Base-by-base conservation (phyloP, 805 yeast genomes). In the Hanseniaspora lindneri region DNA sequence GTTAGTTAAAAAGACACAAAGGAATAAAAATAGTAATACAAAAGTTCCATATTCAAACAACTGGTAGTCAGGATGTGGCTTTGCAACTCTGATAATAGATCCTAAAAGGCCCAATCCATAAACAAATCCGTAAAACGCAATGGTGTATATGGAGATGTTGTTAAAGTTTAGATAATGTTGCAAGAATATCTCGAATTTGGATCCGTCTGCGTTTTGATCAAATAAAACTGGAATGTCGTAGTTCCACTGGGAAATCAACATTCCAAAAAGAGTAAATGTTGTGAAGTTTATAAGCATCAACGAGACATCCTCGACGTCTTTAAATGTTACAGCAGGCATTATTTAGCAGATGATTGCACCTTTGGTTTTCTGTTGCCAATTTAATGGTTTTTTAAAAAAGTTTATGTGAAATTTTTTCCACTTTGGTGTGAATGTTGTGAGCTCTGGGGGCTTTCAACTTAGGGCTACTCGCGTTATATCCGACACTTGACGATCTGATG, bases 41-140 rank as follows among this genome's bases (percentile, higher is more conserved):
- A 88, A 69, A 10, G 94, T 71, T 39, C 88, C 94, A 57, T 94
- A 95, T 65, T 89, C 98, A 61, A 92, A 89, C 61, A 80, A 74
- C 63, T 82, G 80, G 58, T 83, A 73, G 42, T 89, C 94, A 46
- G 82, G 89, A 40, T 75, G 62, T n/a, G 97, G 96, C 66, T 81
- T 82, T 69, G 80, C 86, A 50, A 89, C 72, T 69, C 86, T 86
- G 60, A 83, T 73, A 41, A 76, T 39, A 49, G 86, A 70, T 3
- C 94, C 96, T 25, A 87, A 44, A 28, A 59, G 65, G 56, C 84
- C 94, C 56, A 86, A 68, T 19, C 74, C 72, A 56, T 78, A 75
- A 55, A 78, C 73, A 23, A 83, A 68, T 16, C 34, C 40, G 30
- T 49, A 49, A 20, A 49, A 17, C 10, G 39, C 27, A 66, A 66